A percentile compares a stretch with the other conserved stretches of the same genome.
Conservation (phyloP, 2,329 filamentous ascomycete species). For the Graphiopsis chlorocephala region DNA sequence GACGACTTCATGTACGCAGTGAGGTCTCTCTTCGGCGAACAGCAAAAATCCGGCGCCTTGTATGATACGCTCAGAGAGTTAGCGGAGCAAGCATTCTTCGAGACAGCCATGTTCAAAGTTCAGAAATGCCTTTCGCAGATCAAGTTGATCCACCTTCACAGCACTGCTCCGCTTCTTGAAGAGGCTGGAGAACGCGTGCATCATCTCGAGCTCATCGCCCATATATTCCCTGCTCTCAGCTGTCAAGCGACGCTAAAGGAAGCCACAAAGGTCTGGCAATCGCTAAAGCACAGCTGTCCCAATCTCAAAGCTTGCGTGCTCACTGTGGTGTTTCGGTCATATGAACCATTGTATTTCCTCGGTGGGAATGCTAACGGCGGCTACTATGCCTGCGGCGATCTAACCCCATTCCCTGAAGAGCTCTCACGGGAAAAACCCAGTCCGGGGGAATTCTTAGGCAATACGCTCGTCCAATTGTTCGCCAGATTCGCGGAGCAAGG, state of each 20-base stretch:
- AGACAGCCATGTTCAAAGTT: neutral
- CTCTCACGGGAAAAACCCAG: no score
- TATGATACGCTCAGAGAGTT: neutral
- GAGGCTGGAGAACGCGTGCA: neutral
- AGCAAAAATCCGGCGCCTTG: neutral
- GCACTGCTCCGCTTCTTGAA: neutral
- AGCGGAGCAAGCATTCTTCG: neutral
- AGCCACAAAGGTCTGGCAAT: neutral
- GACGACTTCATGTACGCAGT: neutral
- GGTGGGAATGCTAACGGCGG: neutral
- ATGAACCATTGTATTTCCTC: no score
- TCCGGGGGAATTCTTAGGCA: neutral
- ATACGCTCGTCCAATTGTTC: neutral
- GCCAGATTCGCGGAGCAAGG: neutral
- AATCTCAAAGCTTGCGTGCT: neutral
- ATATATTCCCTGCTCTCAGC: neutral
- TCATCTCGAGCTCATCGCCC: neutral
- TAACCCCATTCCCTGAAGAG: neutral
- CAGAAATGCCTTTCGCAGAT: neutral
- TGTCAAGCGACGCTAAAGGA: neutral
- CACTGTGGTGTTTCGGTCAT: neutral
- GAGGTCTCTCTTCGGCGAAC: neutral
- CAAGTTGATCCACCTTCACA: neutral
- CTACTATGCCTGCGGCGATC: neutral
- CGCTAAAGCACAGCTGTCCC: neutral